These are phyloP conservation scores for Pythium vanterpoolii DNA, from an alignment of 352 stramenopile genomes.

Conservation along the genomic window DNA sequence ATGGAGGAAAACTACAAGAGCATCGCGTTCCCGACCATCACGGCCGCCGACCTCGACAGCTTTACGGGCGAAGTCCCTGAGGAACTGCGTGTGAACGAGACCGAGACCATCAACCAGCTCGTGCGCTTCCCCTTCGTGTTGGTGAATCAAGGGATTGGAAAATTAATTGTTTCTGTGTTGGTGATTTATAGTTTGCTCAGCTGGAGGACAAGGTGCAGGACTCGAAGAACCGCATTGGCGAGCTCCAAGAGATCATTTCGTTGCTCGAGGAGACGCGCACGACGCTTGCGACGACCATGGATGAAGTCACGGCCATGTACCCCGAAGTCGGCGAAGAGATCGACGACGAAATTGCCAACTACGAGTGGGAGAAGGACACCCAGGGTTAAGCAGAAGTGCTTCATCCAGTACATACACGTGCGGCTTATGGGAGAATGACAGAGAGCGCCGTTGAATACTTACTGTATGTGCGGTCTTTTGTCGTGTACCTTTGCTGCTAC, in stretches of 20 bases:
- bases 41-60: slow-evolving; percentile 64
- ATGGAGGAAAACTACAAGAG: slow-evolving; percentile 86
- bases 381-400: slow-evolving; percentile 45
- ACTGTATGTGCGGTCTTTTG: neutral
- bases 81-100: slow-evolving; percentile 72
- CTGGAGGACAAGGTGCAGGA: slow-evolving; percentile 81
- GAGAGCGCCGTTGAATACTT: slow-evolving; percentile 1
- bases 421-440: slow-evolving; percentile 7
- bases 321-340: slow-evolving; percentile 84
- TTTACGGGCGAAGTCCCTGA: slow-evolving; percentile 45
- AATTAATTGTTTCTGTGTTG: neutral
- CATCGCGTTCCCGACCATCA: slow-evolving; percentile 80
- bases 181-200: slow-evolving; percentile 48
- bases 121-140: slow-evolving; percentile 31
- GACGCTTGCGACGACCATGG: slow-evolving; percentile 81
- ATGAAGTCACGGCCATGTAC: slow-evolving; percentile 85
- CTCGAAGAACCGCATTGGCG: slow-evolving; percentile 81
- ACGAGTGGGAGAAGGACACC: slow-evolving; percentile 89
- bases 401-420: slow-evolving; percentile 9
- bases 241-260: slow-evolving; percentile 82
- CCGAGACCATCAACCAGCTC: slow-evolving; percentile 71
- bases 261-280: slow-evolving; percentile 84
- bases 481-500: neutral
- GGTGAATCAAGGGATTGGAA: neutral
- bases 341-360: slow-evolving; percentile 86